A percentile compares a stretch with the other conserved stretches of the same genome.
Conservation (phyloP, 352 stramenopile species). For the Phytophthora ohioensis region DNA sequence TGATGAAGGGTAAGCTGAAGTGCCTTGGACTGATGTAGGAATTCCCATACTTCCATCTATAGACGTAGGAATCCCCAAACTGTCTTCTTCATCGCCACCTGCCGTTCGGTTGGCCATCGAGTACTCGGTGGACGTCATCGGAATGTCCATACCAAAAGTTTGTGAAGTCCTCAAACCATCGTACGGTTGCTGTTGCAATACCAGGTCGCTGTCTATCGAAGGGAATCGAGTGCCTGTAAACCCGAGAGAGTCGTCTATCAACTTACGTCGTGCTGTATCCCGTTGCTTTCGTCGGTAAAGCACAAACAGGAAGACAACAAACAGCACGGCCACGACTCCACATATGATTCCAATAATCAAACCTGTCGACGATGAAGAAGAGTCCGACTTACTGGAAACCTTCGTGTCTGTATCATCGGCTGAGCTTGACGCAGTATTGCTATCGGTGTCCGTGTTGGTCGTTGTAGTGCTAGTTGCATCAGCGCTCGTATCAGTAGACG, state of each 20-base stretch:
- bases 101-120: slow-evolving; percentile 28
- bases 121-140: slow-evolving; percentile 34
- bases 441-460: slow-evolving; percentile 16
- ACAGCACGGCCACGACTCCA: slow-evolving; percentile 22
- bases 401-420: slow-evolving; percentile 7
- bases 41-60: slow-evolving; percentile 25
- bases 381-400: slow-evolving; percentile 12
- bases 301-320: slow-evolving; percentile 24
- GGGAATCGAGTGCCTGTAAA: slow-evolving; percentile 30
- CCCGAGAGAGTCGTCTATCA: slow-evolving; percentile 12
- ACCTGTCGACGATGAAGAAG: slow-evolving; percentile 27
- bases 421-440: slow-evolving; percentile 12
- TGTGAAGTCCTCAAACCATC: slow-evolving; percentile 23
- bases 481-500: slow-evolving; percentile 20
- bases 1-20: slow-evolving; percentile 19
- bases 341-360: slow-evolving; percentile 38
- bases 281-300: slow-evolving; percentile 27
- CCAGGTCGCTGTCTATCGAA: slow-evolving; percentile 33
- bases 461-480: slow-evolving; percentile 22
- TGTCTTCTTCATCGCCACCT: slow-evolving; percentile 12
- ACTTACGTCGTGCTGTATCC: slow-evolving; percentile 14
- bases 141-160: slow-evolving; percentile 24
- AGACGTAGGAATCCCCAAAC: slow-evolving; percentile 30
- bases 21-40: slow-evolving; percentile 16
- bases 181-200: slow-evolving; percentile 26